A percentile compares a stretch with the other conserved stretches of the same genome.
phyloP scores from a whole-genome alignment of 2,329 filamentous ascomycete genomes.

The Blumeria hordei region DNA sequence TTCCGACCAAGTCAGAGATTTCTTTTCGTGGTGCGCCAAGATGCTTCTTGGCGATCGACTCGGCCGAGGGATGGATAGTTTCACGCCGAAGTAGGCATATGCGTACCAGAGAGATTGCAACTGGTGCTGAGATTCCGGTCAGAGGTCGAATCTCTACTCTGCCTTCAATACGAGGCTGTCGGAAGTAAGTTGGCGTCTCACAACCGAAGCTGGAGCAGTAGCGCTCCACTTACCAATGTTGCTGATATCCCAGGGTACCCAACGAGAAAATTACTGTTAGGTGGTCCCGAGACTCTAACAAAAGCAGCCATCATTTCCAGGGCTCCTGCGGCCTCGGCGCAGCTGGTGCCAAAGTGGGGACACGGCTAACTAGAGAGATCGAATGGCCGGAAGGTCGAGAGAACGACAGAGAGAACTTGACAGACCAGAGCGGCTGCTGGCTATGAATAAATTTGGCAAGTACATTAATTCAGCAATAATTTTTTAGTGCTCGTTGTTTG shows the following conservation, averaged over 20 bases:
- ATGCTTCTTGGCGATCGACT: constrained; percentile 81
- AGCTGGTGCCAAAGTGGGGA: constrained; percentile 12
- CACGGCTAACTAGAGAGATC: neutral
- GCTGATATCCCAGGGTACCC: constrained; percentile 96
- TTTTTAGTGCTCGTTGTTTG: no score
- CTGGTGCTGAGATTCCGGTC: constrained; percentile 65
- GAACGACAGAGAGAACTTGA: no score
- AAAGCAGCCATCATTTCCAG: constrained; percentile 40
- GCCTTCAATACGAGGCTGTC: constrained; percentile 81
- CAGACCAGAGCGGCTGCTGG: no score
- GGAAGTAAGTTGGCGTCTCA: constrained; percentile 4
- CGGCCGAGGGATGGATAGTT: constrained; percentile 87
- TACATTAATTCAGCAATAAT: no score
- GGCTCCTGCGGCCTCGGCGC: constrained; percentile 6
- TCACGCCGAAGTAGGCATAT: constrained; percentile 85
- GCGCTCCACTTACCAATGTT: constrained; percentile 51
- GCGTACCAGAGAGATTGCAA: constrained; percentile 75
- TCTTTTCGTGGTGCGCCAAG: constrained; percentile 77
- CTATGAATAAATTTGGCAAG: no score
- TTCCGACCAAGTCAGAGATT: constrained; percentile 76
- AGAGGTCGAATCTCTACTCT: constrained; percentile 89
- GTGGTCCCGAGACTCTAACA: constrained; percentile 89
- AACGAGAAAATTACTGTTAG: constrained; percentile 89
- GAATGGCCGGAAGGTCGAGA: no score
- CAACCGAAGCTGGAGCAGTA: neutral